Percentiles rank a stretch among this genome's conserved stretches.
Evolutionary conservation across 257 asterid genomes (phyloP).

Genomic region (Nicotiana tomentosiformis): DNA sequence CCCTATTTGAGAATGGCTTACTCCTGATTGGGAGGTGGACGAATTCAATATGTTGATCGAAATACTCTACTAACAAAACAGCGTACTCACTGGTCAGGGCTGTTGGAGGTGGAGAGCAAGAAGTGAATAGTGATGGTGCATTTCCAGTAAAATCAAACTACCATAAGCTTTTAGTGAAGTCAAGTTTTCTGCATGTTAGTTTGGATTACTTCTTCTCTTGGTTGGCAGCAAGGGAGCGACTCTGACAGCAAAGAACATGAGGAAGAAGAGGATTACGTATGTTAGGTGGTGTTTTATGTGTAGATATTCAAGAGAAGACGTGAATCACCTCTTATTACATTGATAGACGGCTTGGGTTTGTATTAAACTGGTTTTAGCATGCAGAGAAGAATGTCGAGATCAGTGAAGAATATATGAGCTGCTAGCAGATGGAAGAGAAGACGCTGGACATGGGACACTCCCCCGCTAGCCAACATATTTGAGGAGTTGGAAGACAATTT

Average conservation of each 20-base stretch:
- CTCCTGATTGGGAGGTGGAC: not conserved
- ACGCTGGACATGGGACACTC: too few species aligned
- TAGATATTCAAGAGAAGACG: too few species aligned
- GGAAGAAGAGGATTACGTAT: not conserved
- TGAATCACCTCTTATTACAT: too few species aligned
- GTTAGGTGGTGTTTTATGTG: too few species aligned
- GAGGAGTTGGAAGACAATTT: too few species aligned
- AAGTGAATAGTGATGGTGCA: not conserved
- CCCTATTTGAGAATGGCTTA: not conserved
- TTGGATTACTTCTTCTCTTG: not conserved
- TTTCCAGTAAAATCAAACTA: too few species aligned
- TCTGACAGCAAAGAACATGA: not conserved
- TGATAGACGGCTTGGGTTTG: too few species aligned
- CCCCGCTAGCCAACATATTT: too few species aligned
- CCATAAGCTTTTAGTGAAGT: not conserved
- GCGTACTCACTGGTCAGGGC: not conserved
- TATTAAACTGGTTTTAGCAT: too few species aligned
- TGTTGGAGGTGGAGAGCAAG: not conserved
- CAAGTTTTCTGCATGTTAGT: not conserved
- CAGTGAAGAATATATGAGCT: too few species aligned
- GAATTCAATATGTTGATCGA: not conserved
- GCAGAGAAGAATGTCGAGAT: too few species aligned
- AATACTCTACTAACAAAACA: not conserved
- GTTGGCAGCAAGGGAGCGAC: not conserved
- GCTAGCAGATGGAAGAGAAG: too few species aligned